Evolutionary conservation across 768 basidiomycete genomes (phyloP).

Genomic region (Tylopilus felleus): DNA sequence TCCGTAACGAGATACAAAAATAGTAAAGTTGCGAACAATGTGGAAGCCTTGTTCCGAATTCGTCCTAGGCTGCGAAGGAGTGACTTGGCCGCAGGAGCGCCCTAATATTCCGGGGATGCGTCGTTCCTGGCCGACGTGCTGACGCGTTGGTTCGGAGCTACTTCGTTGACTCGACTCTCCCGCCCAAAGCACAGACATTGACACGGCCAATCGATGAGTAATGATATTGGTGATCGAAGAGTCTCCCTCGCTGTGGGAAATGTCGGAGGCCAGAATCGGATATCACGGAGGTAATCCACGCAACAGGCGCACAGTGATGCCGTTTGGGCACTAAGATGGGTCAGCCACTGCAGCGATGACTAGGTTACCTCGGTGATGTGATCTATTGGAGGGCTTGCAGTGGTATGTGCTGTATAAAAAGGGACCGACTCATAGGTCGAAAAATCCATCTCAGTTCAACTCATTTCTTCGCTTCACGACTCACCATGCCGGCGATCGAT

Average conservation of each 20-base stretch:
- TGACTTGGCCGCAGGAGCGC: slow-evolving; percentile 15
- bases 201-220: slow-evolving; percentile 21
- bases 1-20: slow-evolving; percentile 11
- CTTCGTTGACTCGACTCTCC: slow-evolving; percentile 14
- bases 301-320: slow-evolving; percentile 27
- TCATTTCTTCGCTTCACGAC: slow-evolving; percentile 2
- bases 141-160: slow-evolving; percentile 13
- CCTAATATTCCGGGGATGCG: slow-evolving; percentile 3
- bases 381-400: slow-evolving; percentile 27
- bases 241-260: slow-evolving; percentile 16
- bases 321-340: slow-evolving; percentile 24
- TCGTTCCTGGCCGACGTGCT: slow-evolving; percentile 26
- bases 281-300: slow-evolving; percentile 21
- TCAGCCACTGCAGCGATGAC: slow-evolving; percentile 32
- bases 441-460: slow-evolving; percentile 6
- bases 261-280: slow-evolving; percentile 17
- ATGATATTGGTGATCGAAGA: slow-evolving; percentile 18
- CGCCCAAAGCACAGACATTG: slow-evolving; percentile 17
- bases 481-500: slow-evolving; percentile 29
- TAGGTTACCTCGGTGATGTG: slow-evolving; percentile 34
- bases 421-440: not conserved
- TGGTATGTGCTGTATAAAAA: slow-evolving; percentile 33
- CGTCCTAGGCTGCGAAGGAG: slow-evolving; percentile 8
- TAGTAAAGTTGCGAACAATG: slow-evolving; percentile 6
- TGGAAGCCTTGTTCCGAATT: slow-evolving; percentile 5